phyloP scores from a whole-genome alignment of 495 filamentous ascomycete genomes.

The Chaetomium tenue region DNA sequence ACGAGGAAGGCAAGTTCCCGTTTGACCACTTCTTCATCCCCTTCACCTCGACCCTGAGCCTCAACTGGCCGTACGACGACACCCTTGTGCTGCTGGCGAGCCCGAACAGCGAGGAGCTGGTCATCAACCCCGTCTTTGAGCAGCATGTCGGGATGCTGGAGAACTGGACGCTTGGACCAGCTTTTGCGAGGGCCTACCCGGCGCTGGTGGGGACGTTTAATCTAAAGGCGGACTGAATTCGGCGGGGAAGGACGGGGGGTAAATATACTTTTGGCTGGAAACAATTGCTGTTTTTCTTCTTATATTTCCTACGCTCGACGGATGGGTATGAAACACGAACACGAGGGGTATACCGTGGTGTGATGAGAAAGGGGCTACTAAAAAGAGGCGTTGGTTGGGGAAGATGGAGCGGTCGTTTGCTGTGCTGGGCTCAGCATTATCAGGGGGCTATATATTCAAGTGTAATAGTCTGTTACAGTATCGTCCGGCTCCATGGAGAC shows the following conservation, averaged over 20 bases:
- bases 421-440: neutral
- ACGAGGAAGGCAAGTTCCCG: constrained; percentile 45
- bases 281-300: no score
- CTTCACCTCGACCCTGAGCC: constrained; percentile 64
- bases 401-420: neutral
- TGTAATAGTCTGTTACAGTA: neutral
- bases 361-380: neutral
- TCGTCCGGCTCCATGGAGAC: neutral
- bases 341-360: no score
- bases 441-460: neutral
- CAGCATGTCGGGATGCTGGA: constrained; percentile 62
- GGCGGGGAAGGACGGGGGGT: no score
- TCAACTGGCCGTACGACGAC: constrained; percentile 78
- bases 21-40: constrained; percentile 81
- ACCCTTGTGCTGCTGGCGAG: constrained; percentile 58
- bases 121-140: constrained; percentile 80
- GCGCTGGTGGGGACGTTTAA: constrained; percentile 55
- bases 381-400: neutral
- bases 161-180: constrained; percentile 76
- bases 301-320: neutral
- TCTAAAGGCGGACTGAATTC: constrained; percentile 16
- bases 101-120: constrained; percentile 56
- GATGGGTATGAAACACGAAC: no score
- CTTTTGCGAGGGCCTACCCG: constrained; percentile 64
- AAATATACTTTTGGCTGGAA: neutral